Evolutionary conservation across 306 rosid species (phyloP), one percentile per base, ranked within the genome.

Genomic region (Potentilla sterilis): DNA sequence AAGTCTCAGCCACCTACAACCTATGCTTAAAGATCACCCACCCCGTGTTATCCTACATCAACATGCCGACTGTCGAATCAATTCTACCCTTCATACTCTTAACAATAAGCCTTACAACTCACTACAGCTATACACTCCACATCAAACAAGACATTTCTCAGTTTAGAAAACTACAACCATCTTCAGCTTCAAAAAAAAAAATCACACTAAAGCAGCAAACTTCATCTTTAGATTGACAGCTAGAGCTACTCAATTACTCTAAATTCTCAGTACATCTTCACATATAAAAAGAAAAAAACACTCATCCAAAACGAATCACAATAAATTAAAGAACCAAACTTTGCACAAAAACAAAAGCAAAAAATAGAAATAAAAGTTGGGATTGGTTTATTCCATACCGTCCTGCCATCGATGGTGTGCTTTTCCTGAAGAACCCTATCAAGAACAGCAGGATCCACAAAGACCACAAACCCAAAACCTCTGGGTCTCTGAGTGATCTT

Each of bases 381-480:
- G 13, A 40, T 37, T 67, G n/a, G 22, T 46, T 16, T 19, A 37
- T 38, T 74, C 70, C 75, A 3, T 63, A 90, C 97, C 96, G 95
- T 87, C 92, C 96, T 89, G 12, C 97, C 98, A 62, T 94, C 98
- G 42, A 94, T 87, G 65, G 87, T 86, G 51, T 94, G 98, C 65
- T 84, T 87, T 48, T 92, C 98, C 87, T 92, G 90, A 19, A 94
- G 91, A 86, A 94, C 97, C 87, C 88, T 84, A 85, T 94, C 98
- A 6, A 94, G 97, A 46, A 90, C 83, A 19, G 89, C 64, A 65
- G 98, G 98, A 94, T 94, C 97, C 69, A 90, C 66, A 32, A 94
- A 94, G n/a, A 91, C 92, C 2, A 94, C 97, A 42, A 94, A 94
- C 9, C 89, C 97, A 64, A 94, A 94, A 22, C 98, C 98, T 69